These are phyloP conservation scores for Globisporangium yorkense DNA, from an alignment of 352 stramenopile species.

Conservation along the genomic window DNA sequence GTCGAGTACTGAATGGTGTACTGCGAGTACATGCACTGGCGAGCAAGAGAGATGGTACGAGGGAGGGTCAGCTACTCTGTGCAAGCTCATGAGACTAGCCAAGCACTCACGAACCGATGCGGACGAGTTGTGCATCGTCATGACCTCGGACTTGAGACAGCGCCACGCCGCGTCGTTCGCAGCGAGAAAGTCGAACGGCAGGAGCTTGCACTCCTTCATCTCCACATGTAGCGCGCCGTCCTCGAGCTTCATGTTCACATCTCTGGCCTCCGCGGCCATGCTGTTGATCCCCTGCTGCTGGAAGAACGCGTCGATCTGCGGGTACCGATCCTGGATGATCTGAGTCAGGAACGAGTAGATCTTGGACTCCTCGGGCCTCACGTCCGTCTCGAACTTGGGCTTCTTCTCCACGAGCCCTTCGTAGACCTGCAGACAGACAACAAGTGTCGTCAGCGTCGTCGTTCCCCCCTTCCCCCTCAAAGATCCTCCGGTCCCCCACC, in stretches of 20 bases:
- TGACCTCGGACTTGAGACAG: constrained; percentile 20
- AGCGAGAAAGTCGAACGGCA: constrained; percentile 37
- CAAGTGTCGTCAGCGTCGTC: background rate
- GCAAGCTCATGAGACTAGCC: background rate
- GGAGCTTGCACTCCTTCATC: constrained; percentile 46
- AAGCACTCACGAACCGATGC: constrained; percentile 5
- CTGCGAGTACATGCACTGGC: background rate
- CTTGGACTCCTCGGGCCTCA: constrained; percentile 15
- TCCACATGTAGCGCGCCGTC: constrained; percentile 21
- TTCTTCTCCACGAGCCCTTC: constrained; percentile 11
- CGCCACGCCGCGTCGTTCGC: constrained; percentile 32
- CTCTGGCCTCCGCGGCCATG: constrained; percentile 2
- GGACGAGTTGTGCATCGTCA: constrained; percentile 13
- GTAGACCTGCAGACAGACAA: constrained; percentile 4
- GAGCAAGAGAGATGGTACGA: background rate
- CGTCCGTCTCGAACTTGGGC: constrained; percentile 7
- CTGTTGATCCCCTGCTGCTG: background rate
- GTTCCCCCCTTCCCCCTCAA: background rate
- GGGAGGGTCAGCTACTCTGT: background rate
- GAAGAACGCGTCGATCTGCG: constrained; percentile 11
- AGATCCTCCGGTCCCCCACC: background rate
- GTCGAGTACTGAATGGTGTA: background rate
- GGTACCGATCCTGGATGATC: constrained; percentile 13
- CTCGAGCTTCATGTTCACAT: constrained; percentile 12
- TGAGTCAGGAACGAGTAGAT: constrained; percentile 15